Evolutionary conservation across 192 early-diverging fungal species (phyloP), one percentile per base, ranked within the genome.

Genomic region (Backusella parvicylindrica): DNA sequence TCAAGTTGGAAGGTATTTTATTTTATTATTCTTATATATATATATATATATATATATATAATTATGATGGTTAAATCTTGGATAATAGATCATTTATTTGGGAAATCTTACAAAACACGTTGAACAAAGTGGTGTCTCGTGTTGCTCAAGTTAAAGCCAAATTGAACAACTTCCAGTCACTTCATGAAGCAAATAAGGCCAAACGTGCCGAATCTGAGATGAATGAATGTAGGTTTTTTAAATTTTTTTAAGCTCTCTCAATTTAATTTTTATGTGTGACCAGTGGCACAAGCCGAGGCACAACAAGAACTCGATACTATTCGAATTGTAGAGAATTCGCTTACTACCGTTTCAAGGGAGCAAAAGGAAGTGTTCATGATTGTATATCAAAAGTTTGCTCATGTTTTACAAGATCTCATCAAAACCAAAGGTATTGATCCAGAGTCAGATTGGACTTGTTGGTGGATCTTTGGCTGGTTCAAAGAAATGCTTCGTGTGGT

Each of bases 41-140:
- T 35, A 1, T 31, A 72, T n/a, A 13, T 36, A n/a, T 37, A 30
- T 33, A 72, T 6, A 64, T 21, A 28, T 56, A n/a, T n/a, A n/a
- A n/a, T n/a, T n/a, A n/a, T n/a, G n/a, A n/a, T n/a, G n/a, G n/a
- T n/a, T n/a, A n/a, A n/a, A n/a, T 23, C 41, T 28, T 67, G 37
- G 37, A 9, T 21, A 67, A 35, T 56, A 86, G 85, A 67, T 94
- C 93, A 77, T 89, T 89, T 77, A 68, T 92, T 38, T 99, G 96
- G 96, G 91, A 93, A 80, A 95, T 95, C 49, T 75, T 98, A 74
- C 89, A 88, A 76, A 94, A 92, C 69, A 95, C 95, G 0, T 74
- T 97, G 5, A 86, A 87, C 73, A 99, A 99, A 82, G 91, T 96
- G 64, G 92, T 92, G 43, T 86, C 91, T 68, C 94, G 96, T 77